A percentile compares a stretch with the other conserved stretches of the same genome.
These are phyloP conservation scores for Suillus ampliporus DNA, from an alignment of 768 basidiomycete species.

Conservation along the genomic window DNA sequence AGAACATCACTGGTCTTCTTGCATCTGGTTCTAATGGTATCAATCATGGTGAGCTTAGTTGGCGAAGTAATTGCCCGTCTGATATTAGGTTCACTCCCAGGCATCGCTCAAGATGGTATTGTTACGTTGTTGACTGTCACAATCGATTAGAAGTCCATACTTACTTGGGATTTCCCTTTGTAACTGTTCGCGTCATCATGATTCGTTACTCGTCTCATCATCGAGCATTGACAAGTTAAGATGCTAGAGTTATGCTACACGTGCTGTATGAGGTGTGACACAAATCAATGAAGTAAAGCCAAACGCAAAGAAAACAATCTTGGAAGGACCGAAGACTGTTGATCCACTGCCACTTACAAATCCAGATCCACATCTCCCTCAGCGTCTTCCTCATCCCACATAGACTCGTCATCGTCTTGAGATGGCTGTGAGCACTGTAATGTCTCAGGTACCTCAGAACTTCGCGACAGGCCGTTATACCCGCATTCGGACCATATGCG, in stretches of 20 bases:
- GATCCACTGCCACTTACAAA: conserved; percentile 21
- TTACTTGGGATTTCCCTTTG: not conserved
- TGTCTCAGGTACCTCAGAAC: conserved; percentile 30
- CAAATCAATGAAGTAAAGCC: conserved; percentile 19
- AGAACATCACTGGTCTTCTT: conserved; percentile 60
- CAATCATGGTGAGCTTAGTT: conserved; percentile 52
- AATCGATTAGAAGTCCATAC: conserved; percentile 35
- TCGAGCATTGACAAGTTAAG: conserved; percentile 9
- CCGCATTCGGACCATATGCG: conserved; percentile 11
- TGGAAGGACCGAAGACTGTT: conserved; percentile 1
- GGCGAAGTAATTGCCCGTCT: not conserved
- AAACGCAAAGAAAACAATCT: conserved; percentile 27
- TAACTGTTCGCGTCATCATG: not conserved
- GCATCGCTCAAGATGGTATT: conserved; percentile 64
- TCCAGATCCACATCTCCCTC: conserved; percentile 27
- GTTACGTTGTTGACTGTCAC: conserved; percentile 60
- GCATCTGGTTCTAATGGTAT: conserved; percentile 54
- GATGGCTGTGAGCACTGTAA: conserved; percentile 23
- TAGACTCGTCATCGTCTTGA: conserved; percentile 23
- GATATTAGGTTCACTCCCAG: conserved; percentile 35
- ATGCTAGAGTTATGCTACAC: conserved; percentile 30
- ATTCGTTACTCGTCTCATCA: conserved; percentile 5
- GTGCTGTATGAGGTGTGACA: conserved; percentile 5
- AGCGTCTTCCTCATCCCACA: conserved; percentile 29
- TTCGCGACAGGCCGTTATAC: conserved; percentile 14